Conservation (phyloP, 106 monocot species). For the Gastrodia elata region DNA sequence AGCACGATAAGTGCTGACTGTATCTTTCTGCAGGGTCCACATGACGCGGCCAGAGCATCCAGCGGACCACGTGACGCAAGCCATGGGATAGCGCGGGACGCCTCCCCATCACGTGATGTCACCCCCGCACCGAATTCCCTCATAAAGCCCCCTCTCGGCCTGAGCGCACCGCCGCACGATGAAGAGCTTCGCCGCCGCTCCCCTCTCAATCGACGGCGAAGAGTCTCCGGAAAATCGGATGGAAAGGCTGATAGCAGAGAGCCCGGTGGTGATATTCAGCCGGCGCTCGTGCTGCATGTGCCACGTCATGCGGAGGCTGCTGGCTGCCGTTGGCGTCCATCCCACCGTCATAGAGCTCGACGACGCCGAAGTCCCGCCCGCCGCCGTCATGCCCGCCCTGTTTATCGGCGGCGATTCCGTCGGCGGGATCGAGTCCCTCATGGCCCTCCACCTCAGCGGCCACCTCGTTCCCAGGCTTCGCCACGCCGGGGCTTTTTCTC, state of each 20-base stretch:
- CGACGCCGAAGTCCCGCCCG: slow-evolving; percentile 23
- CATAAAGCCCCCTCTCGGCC: neutral
- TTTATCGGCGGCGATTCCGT: slow-evolving; percentile 50
- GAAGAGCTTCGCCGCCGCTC: neutral
- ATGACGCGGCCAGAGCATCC: neutral
- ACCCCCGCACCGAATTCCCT: neutral
- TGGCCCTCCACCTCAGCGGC: slow-evolving; percentile 55
- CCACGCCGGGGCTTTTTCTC: slow-evolving; percentile 32
- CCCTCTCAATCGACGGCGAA: slow-evolving; percentile 24
- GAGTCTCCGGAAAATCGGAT: slow-evolving; percentile 36
- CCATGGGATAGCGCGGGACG: neutral
- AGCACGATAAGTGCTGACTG: neutral
- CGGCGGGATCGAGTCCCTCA: slow-evolving; percentile 55
- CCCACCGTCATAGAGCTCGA: slow-evolving; percentile 60
- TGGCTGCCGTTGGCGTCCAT: slow-evolving; percentile 47
- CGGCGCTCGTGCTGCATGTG: slow-evolving; percentile 53
- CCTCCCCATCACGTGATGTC: neutral
- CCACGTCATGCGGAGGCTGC: slow-evolving; percentile 56
- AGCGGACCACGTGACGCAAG: neutral
- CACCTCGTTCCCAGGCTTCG: slow-evolving; percentile 36
- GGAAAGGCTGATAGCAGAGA: slow-evolving; percentile 26
- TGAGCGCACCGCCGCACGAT: neutral
- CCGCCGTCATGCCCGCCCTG: slow-evolving; percentile 12
- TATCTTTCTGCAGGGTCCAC: neutral
- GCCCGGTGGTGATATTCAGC: slow-evolving; percentile 38